Evolutionary conservation across 208 protist genomes (phyloP), one percentile per base, ranked within the genome.

Genomic region (Wallacemonas sp.): DNA sequence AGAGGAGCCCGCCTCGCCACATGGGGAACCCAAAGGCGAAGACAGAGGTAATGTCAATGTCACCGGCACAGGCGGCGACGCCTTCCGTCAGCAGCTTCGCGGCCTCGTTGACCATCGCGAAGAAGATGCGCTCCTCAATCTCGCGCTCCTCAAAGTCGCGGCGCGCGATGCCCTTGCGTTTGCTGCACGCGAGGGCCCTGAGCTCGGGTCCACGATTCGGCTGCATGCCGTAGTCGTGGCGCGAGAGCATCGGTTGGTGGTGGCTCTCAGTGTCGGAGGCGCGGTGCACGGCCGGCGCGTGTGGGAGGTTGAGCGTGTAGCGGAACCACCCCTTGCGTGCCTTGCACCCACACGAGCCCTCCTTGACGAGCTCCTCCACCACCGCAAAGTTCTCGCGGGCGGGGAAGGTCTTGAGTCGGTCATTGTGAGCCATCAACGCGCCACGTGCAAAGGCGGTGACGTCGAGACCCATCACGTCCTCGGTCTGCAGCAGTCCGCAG

Each of bases 91-190:
- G 67, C 29, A 97, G 50, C 44, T 76, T 82, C 12, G 77, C 95
- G 10, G 90, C 87, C 72, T 98, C 96, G 76, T 98, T 97, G 20
- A 97, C 71, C 68, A 96, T 82, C 12, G 81, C 73, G 54, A 97
- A 88, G 12, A 97, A 49, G 45, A 95, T 84, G 48, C 87, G 81
- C 46, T 97, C 88, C 16, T 89, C 65, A 25, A 98, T 92, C 38
- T 98, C 93, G n/a, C 82, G 75, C 14, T 89, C 75, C 33, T 63
- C 77, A 52, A 93, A 76, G 38, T 89, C 75, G 23, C 87, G 84
- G 4, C 82, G 82, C 18, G 79, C 65, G 48, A 93, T 76, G 26
- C 76, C 61, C 28, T 89, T 86, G 16, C 68, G 50, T 41, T 72
- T 66, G 65, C 85, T 88, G 39, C 65, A 73, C n/a, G 72, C 48